Conservation (phyloP, 106 monocot genomes). For the Allium sativum region DNA sequence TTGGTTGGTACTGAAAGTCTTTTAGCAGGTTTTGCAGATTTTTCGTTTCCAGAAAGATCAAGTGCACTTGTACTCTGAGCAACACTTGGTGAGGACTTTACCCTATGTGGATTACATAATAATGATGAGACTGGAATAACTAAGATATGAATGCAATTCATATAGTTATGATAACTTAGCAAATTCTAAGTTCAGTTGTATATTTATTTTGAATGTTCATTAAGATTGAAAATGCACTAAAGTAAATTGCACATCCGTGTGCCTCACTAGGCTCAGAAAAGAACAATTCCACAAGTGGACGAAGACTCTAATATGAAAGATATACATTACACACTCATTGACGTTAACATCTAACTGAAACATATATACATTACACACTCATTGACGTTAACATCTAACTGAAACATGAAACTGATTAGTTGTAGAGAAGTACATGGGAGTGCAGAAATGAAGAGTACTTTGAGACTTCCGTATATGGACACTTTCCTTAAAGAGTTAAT, state of each 20-base stretch:
- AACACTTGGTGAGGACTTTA: conserved; percentile 26
- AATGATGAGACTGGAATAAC: not conserved
- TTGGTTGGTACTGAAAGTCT: conserved; percentile 60
- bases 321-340: too few relatives aligned
- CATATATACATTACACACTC: too few relatives aligned
- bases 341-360: too few relatives aligned
- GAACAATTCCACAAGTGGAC: not conserved
- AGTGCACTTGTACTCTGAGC: conserved; percentile 46
- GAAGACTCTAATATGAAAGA: not conserved
- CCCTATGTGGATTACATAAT: conserved; percentile 14
- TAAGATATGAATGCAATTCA: not conserved
- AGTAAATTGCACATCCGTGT: not conserved
- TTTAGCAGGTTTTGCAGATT: conserved; percentile 44
- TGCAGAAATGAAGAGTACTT: too few relatives aligned
- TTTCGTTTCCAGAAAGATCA: conserved; percentile 41
- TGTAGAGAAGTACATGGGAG: too few relatives aligned
- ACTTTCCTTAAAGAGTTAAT: too few relatives aligned
- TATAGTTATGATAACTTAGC: not conserved
- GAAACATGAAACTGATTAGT: too few relatives aligned
- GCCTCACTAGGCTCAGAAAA: not conserved
- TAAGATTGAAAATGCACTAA: not conserved
- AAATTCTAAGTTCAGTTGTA: not conserved
- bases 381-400: too few relatives aligned
- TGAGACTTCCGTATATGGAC: too few relatives aligned
- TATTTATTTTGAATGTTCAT: not conserved